Conservation (phyloP, 805 yeast genomes). For the Grigorovia yakushimaensis region DNA sequence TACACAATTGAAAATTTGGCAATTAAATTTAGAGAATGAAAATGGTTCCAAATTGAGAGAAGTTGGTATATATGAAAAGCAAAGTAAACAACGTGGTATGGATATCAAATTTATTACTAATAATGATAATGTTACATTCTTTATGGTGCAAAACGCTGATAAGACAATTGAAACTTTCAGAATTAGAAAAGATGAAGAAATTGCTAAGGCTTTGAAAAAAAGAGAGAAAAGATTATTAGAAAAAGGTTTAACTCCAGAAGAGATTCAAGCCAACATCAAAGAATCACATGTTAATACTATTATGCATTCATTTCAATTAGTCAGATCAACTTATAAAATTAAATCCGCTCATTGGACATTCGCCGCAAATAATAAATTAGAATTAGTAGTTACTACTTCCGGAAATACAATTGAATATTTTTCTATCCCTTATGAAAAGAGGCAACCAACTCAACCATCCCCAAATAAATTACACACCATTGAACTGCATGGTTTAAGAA, state of each 20-base stretch:
- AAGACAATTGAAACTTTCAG: slow-evolving; percentile 73
- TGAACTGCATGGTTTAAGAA: slow-evolving; percentile 78
- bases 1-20: slow-evolving; percentile 79
- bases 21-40: slow-evolving; percentile 42
- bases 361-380: slow-evolving; percentile 39
- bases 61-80: slow-evolving; percentile 62
- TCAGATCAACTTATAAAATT: slow-evolving; percentile 58
- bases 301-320: slow-evolving; percentile 56
- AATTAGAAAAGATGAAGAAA: slow-evolving; percentile 65
- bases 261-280: slow-evolving; percentile 41
- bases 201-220: slow-evolving; percentile 63
- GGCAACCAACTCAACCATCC: slow-evolving; percentile 34
- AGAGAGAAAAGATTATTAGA: slow-evolving; percentile 72
- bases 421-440: slow-evolving; percentile 47
- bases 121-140: slow-evolving; percentile 30
- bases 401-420: slow-evolving; percentile 72
- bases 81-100: slow-evolving; percentile 62
- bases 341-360: slow-evolving; percentile 59
- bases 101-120: slow-evolving; percentile 40
- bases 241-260: slow-evolving; percentile 54
- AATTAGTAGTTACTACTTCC: slow-evolving; percentile 53
- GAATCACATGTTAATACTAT: slow-evolving; percentile 44
- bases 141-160: slow-evolving; percentile 71
- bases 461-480: slow-evolving; percentile 45
- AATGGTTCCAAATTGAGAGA: slow-evolving; percentile 41